Base-by-base conservation (phyloP, 495 filamentous ascomycete species). In the Aspergillus hancockii region DNA sequence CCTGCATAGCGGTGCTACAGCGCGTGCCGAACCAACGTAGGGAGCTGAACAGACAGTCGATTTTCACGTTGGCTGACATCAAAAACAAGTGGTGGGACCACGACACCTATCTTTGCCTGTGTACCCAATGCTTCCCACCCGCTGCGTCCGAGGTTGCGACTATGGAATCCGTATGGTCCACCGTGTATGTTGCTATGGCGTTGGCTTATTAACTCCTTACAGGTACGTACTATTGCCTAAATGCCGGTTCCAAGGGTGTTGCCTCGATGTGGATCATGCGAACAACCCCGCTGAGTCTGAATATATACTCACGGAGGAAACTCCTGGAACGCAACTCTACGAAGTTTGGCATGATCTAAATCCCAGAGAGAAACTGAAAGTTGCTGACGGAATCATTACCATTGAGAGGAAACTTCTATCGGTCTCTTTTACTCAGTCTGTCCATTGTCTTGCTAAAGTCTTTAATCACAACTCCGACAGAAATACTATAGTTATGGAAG, bases 61-160 rank as follows among this genome's bases (percentile, higher is more conserved):
- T n/a, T n/a, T n/a, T n/a, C n/a, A n/a, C n/a, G n/a, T n/a, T n/a
- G n/a, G n/a, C n/a, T n/a, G n/a, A n/a, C n/a, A n/a, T n/a, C n/a
- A n/a, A n/a, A n/a, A n/a, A n/a, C n/a, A n/a, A n/a, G n/a, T n/a
- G n/a, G n/a, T n/a, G n/a, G n/a, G n/a, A n/a, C n/a, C n/a, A n/a
- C n/a, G n/a, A n/a, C n/a, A n/a, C n/a, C n/a, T n/a, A n/a, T n/a
- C n/a, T n/a, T n/a, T n/a, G n/a, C n/a, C n/a, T n/a, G n/a, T n/a
- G n/a, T n/a, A n/a, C n/a, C n/a, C n/a, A n/a, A n/a, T n/a, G n/a
- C n/a, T n/a, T n/a, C n/a, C n/a, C n/a, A n/a, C n/a, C 69, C 10
- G 67, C 67, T 21, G 72, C 74, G 7, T 77, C 73, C 21, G 73
- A 77, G 60, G 70, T 75, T 52, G 75, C 75, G 10, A 78, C 75